A percentile compares a stretch with the other conserved stretches of the same genome.
phyloP scores from a whole-genome alignment of 495 filamentous ascomycete species.

The Chaetomidium leptoderma region DNA sequence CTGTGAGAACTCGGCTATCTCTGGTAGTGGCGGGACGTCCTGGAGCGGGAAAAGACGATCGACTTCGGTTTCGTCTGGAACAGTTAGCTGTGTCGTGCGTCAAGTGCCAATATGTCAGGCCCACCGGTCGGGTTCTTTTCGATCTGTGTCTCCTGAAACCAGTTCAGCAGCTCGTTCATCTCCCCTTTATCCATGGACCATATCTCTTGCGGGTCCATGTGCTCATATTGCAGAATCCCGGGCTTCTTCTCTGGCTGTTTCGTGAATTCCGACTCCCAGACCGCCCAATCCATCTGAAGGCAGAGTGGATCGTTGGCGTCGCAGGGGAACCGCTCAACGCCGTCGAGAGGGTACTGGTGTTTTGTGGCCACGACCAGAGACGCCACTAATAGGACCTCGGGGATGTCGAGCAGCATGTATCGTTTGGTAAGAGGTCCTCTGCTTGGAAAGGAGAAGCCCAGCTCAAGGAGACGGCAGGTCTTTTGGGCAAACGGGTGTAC shows the following conservation, averaged over 20 bases:
- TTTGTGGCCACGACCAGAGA: conserved; percentile 77
- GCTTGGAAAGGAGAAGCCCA: conserved; percentile 54
- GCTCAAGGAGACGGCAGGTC: conserved; percentile 53
- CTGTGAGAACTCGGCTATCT: conserved; percentile 28
- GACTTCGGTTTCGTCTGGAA: conserved; percentile 36
- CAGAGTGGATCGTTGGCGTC: conserved; percentile 56
- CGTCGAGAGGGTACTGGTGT: conserved; percentile 71
- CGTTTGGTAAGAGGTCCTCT: neutral
- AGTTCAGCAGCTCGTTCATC: conserved; percentile 81
- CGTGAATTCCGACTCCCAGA: conserved; percentile 59
- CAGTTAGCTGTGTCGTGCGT: neutral
- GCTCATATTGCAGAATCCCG: conserved; percentile 26
- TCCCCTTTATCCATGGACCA: conserved; percentile 63
- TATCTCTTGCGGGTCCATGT: conserved; percentile 62
- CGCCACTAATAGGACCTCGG: conserved; percentile 68
- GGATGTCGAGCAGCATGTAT: conserved; percentile 45
- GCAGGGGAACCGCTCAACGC: conserved; percentile 51
- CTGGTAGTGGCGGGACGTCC: conserved; percentile 15
- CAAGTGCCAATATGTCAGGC: neutral
- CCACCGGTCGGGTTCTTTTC: conserved; percentile 43
- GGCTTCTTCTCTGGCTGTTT: conserved; percentile 25
- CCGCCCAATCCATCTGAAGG: conserved; percentile 63
- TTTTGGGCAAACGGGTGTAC: conserved; percentile 59
- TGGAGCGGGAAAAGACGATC: conserved; percentile 45
- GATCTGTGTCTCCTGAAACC: conserved; percentile 76